Evolutionary conservation across 371 early-diverging fungal genomes (phyloP), one percentile per base, ranked within the genome.

Genomic region (Mucor plumbeus): DNA sequence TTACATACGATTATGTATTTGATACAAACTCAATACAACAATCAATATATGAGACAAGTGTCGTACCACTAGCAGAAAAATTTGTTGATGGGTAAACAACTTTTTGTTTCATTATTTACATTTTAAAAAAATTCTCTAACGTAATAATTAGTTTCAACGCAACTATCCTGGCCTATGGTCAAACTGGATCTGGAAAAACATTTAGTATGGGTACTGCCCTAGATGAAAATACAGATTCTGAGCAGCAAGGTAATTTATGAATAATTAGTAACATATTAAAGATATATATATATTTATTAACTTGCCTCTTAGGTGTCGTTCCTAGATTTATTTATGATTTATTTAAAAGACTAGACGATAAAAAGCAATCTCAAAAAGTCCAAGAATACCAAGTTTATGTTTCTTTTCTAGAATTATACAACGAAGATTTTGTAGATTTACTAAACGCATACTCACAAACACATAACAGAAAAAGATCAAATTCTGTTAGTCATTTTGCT

Each of bases 401-500:
- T 7, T 88, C 94, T 40, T 97, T 92, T 78, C 72, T 98, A 31
- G 99, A 99, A 78, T 79, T 99, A 21, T 99, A 99, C 84, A 99
- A 99, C 78, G 99, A 99, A 81, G 95, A 95, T 59, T 77, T 97
- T 7, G 86, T 90, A 13, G 96, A 97, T 77, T 84, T 97, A 31
- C 76, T 96, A 31, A 87, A 88, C 55, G 81, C 83, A 31, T 76
- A 84, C 9, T 50, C 55, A 19, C 40, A 59, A 43, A 21, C 50
- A 21, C 50, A 50, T 39, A 65, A 26, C 57, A 31, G 50, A 44
- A 62, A 64, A 40, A 54, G 63, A 59, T 69, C 48, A 21, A 59
- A 55, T 39, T 54, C 55, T 35, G 43, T 64, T 0, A 41, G 61
- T 13, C 53, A 50, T n/a, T 41, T 66, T 33, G 33, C 55, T 17